Evolutionary conservation across 495 filamentous ascomycete genomes (phyloP).

Genomic region (Parmelia sp.): DNA sequence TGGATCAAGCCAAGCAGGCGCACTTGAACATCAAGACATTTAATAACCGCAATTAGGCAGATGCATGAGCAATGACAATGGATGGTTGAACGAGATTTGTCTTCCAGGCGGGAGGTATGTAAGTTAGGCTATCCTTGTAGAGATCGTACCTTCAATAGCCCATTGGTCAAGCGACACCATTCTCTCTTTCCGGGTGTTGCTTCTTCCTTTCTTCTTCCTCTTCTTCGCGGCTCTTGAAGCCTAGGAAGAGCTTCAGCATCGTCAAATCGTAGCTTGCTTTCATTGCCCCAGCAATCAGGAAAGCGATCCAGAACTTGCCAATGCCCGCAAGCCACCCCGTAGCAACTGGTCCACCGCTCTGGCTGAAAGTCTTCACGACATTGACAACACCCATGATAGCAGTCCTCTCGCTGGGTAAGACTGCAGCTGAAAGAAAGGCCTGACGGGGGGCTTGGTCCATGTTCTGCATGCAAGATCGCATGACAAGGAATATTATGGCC

Average conservation of each 20-base stretch:
- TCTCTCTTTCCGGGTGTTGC: constrained; percentile 1
- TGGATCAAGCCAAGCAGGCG: too few species aligned
- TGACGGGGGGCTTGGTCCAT: constrained; percentile 81
- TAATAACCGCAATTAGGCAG: too few species aligned
- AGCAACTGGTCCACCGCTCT: constrained; percentile 58
- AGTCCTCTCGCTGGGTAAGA: constrained; percentile 68
- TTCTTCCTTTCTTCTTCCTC: constrained; percentile 13
- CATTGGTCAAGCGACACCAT: neutral
- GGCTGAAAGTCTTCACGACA: constrained; percentile 56
- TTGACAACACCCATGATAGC: constrained; percentile 69
- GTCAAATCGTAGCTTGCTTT: constrained; percentile 69
- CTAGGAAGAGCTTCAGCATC: constrained; percentile 60
- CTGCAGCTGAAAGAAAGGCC: constrained; percentile 68
- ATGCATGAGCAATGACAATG: too few species aligned
- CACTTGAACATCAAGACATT: too few species aligned
- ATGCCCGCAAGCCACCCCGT: constrained; percentile 63
- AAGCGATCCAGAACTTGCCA: constrained; percentile 61
- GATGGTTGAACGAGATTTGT: too few species aligned
- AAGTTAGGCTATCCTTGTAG: neutral
- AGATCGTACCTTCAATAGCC: neutral
- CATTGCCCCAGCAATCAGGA: constrained; percentile 62
- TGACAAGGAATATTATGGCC: constrained; percentile 56
- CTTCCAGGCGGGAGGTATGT: too few species aligned
- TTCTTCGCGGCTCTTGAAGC: constrained; percentile 32
- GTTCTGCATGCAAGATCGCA: constrained; percentile 63